Evolutionary conservation across 2,329 filamentous ascomycete genomes (phyloP).

Genomic region (Iodosphaeria phyllophila): DNA sequence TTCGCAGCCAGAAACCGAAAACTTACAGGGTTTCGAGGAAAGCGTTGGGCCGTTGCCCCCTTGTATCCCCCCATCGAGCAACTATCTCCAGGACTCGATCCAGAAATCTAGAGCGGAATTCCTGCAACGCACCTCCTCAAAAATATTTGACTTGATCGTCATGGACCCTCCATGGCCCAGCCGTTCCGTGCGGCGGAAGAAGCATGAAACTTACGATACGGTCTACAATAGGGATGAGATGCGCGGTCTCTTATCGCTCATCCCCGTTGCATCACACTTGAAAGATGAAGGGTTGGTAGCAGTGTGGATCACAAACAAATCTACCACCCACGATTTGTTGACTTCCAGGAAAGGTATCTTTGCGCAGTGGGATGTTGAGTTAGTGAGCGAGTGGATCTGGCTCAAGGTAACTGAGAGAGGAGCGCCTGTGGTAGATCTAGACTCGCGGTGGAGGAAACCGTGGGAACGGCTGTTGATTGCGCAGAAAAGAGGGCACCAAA

Average conservation of each 20-base stretch:
- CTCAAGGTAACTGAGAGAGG: slow-evolving; percentile 50
- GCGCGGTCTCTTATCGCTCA: slow-evolving; percentile 25
- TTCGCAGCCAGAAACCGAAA: too few relatives aligned
- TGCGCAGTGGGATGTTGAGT: slow-evolving; percentile 43
- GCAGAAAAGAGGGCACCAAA: slow-evolving; percentile 17
- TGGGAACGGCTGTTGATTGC: slow-evolving; percentile 58
- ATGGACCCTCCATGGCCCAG: slow-evolving; percentile 74
- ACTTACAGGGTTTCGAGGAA: too few relatives aligned
- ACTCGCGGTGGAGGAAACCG: slow-evolving; percentile 50
- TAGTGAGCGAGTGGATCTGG: slow-evolving; percentile 60
- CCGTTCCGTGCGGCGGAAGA: slow-evolving; percentile 47
- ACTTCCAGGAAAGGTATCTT: slow-evolving; percentile 38
- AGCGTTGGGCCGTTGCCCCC: slow-evolving; percentile 2
- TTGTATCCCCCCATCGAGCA: slow-evolving; percentile 21
- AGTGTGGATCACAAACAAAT: slow-evolving; percentile 64
- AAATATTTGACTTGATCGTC: slow-evolving; percentile 46
- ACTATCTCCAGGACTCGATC: slow-evolving; percentile 29
- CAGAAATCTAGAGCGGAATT: slow-evolving; percentile 21
- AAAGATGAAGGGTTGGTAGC: slow-evolving; percentile 38
- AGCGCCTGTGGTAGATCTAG: slow-evolving; percentile 41
- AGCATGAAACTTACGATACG: slow-evolving; percentile 26
- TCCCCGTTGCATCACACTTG: slow-evolving; percentile 39
- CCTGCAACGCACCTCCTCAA: slow-evolving; percentile 22
- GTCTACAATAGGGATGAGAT: slow-evolving; percentile 27
- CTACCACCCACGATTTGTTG: slow-evolving; percentile 35